These are phyloP conservation scores for Patellifolia procumbens DNA, from an alignment of 179 eudicot genomes.

Conservation along the genomic window DNA sequence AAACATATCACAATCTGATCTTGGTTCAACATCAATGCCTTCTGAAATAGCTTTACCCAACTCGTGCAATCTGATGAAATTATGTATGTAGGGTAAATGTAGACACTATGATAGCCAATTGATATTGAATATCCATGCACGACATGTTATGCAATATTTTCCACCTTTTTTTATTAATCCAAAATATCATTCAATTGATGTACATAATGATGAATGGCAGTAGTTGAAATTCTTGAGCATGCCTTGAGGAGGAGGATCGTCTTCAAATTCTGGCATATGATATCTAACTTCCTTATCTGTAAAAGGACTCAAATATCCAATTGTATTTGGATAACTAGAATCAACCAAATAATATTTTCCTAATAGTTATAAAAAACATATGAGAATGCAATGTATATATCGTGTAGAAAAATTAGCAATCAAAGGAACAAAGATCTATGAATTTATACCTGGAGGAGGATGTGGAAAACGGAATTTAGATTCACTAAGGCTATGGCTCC, in stretches of 20 bases:
- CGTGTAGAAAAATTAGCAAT: background rate
- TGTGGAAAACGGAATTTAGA: slow-evolving; percentile 6
- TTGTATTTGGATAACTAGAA: background rate
- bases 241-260: background rate
- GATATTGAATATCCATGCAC: too few relatives aligned
- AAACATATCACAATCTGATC: too few relatives aligned
- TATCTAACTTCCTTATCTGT: background rate
- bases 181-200: background rate
- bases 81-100: too few relatives aligned
- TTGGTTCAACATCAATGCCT: too few relatives aligned
- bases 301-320: background rate
- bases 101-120: too few relatives aligned
- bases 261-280: background rate
- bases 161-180: background rate
- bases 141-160: background rate
- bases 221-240: background rate
- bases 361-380: background rate
- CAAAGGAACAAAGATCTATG: background rate
- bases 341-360: background rate
- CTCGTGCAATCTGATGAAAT: too few relatives aligned
- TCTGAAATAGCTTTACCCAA: too few relatives aligned
- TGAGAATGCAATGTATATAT: background rate
- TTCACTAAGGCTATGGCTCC: background rate
- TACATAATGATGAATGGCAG: background rate
- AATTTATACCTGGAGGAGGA: slow-evolving; percentile 8